Conservation (phyloP, 2,329 filamentous ascomycete genomes). For the Hypoxylon sp. region DNA sequence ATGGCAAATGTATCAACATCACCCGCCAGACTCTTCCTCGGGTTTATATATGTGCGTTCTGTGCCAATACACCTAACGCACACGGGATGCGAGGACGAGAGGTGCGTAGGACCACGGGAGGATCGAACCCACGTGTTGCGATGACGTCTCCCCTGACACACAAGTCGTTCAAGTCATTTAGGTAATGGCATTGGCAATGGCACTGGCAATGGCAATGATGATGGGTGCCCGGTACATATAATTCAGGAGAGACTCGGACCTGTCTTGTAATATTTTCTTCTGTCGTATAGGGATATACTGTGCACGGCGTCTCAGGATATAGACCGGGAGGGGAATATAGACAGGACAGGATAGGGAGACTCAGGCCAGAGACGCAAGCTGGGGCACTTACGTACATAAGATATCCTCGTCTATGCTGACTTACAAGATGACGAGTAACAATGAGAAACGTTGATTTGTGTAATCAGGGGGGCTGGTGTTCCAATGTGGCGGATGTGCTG, state of each 20-base stretch:
- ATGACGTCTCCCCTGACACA: constrained; percentile 58
- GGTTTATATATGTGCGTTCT: constrained; percentile 74
- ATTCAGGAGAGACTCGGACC: not conserved
- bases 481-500: constrained; percentile 2
- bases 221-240: not conserved
- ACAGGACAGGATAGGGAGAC: constrained; percentile 10
- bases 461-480: constrained; percentile 14
- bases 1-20: constrained; percentile 72
- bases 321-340: constrained; percentile 31
- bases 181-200: constrained; percentile 48
- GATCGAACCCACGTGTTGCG: constrained; percentile 45
- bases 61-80: constrained; percentile 69
- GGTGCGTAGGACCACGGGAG: constrained; percentile 51
- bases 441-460: constrained; percentile 39
- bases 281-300: constrained; percentile 24
- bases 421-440: constrained; percentile 45
- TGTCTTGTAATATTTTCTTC: constrained; percentile 8
- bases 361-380: constrained; percentile 16
- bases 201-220: constrained; percentile 35
- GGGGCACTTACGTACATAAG: constrained; percentile 45
- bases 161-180: constrained; percentile 60
- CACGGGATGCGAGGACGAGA: constrained; percentile 62
- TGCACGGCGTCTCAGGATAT: constrained; percentile 34
- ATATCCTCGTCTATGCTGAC: constrained; percentile 48
- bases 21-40: constrained; percentile 66